Evolutionary conservation across 768 basidiomycete genomes (phyloP), one percentile per base, ranked within the genome.

Genomic region (Pleurotus tuoliensis): DNA sequence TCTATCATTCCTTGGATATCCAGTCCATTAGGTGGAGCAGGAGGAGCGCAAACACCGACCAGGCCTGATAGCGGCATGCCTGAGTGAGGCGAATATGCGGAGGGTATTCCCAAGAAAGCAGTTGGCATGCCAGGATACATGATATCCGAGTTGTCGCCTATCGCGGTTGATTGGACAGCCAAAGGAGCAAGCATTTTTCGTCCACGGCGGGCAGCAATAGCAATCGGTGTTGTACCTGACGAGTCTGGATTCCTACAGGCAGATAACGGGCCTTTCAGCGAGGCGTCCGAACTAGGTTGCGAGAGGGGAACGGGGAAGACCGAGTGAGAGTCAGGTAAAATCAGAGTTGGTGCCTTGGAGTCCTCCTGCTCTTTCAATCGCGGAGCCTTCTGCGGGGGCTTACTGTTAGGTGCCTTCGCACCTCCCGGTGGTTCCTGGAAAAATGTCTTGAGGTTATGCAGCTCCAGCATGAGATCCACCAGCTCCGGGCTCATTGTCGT

Each of bases 1-100:
- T 63, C 67, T 15, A 80, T 71, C 79, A 80, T 80, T 25, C 76
- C 74, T 58, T 74, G 68, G 12, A 78, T 64, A 58, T 68, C 64
- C 58, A 77, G 20, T 24, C 51, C 51, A 12, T 18, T 18, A 16
- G 51, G 15, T 40, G 34, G 13, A 20, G 16, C 18, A 12, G 37
- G n/a, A 40, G 48, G 15, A 24, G 51, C 41, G 22, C 22, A 15
- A 62, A 15, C 66, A 63, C 51, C 65, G 64, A 15, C 63, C 64
- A 27, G 64, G 61, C n/a, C 50, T 44, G 44, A 62, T 51, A 43
- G 58, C 60, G 20, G 63, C 62, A 57, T 61, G 63, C 56, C 70
- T 69, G 49, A 69, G 72, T 69, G 67, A 3, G 73, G 70, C 40
- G 67, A 66, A 57, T 74, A 69, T n/a, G 59, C 61, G 11, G 73